A percentile compares a stretch with the other conserved stretches of the same genome.
Conservation (phyloP, 192 early-diverging fungal genomes). For the Backusella mclennaniae region DNA sequence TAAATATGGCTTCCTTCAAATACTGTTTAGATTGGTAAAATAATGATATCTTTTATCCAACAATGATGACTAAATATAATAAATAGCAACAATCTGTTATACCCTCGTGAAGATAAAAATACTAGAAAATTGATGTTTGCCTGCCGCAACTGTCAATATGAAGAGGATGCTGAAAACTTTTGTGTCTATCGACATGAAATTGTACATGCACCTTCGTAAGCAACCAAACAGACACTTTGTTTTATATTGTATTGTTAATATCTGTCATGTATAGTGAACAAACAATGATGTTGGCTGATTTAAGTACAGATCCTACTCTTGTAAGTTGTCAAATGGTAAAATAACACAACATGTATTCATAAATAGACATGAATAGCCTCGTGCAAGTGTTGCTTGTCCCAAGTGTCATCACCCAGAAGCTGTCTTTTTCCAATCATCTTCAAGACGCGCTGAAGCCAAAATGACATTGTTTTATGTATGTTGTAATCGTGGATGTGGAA, state of each 20-base stretch:
- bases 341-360: too few relatives aligned
- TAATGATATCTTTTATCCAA: not conserved
- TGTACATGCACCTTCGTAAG: slow-evolving; percentile 51
- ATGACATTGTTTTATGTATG: slow-evolving; percentile 85
- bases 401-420: slow-evolving; percentile 58
- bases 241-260: not conserved
- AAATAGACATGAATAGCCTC: slow-evolving; percentile 42
- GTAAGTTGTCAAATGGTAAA: slow-evolving; percentile 24
- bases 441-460: slow-evolving; percentile 64
- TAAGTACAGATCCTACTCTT: slow-evolving; percentile 74
- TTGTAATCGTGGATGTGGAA: slow-evolving; percentile 60
- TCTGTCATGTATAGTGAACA: slow-evolving; percentile 45
- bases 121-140: slow-evolving; percentile 60
- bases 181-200: slow-evolving; percentile 80
- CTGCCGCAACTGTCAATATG: slow-evolving; percentile 75
- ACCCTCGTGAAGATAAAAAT: slow-evolving; percentile 69
- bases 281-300: slow-evolving; percentile 73
- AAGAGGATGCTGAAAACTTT: slow-evolving; percentile 66
- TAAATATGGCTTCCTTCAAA: slow-evolving; percentile 48
- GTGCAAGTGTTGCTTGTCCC: slow-evolving; percentile 61
- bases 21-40: slow-evolving; percentile 54
- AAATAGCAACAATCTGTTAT: slow-evolving; percentile 75
- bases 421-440: slow-evolving; percentile 79
- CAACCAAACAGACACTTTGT: not conserved
- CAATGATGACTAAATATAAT: not conserved